Base-by-base conservation (phyloP, 352 stramenopile genomes). In the Phytophthora fragariaefolia region DNA sequence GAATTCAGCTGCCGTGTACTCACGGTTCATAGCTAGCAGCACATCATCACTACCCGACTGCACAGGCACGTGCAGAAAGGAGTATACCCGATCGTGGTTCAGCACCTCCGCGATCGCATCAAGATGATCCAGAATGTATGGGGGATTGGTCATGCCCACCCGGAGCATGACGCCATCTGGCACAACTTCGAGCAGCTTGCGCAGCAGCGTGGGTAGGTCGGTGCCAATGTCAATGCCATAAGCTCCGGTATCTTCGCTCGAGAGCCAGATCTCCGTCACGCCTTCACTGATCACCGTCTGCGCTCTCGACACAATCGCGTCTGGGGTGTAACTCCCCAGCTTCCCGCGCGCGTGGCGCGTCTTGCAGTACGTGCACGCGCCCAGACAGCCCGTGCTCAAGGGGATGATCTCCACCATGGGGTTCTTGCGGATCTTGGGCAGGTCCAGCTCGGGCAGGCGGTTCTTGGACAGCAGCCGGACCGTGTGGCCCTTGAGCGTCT, bases 341-440 rank as follows among this genome's bases (percentile, higher is more conserved):
- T 92, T 96, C 20, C 93, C 93, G n/a, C 93, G 85, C 20, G 93
- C 93, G 63, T 97, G 90, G 22, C 87, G 87, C 8, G 93, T 98
- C 78, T 98, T 98, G 76, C 93, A 98, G 81, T 98, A 98, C 18
- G 93, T 98, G 61, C 93, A 98, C 5, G 89, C 88, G 12, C 92
- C 92, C 4, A 98, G 83, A 64, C 93, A 98, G 26, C 93, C 93
- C 13, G 90, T 97, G 49, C 87, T 97, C 23, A 98, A 69, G 23
- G 92, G 92, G 42, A 98, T 89, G 65, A 98, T 98, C 71, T 98
- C 93, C 8, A 98, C 87, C 71, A 96, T 90, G 5, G 85, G 88
- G 72, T 98, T 97, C 68, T 92, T 93, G 58, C 93, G 88, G 56
- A 98, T 93, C 79, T 98, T 98, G 24, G 93, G 93, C 24, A 98